Evolutionary conservation across 352 stramenopile genomes (phyloP).

Genomic region (Pythium chondricola): DNA sequence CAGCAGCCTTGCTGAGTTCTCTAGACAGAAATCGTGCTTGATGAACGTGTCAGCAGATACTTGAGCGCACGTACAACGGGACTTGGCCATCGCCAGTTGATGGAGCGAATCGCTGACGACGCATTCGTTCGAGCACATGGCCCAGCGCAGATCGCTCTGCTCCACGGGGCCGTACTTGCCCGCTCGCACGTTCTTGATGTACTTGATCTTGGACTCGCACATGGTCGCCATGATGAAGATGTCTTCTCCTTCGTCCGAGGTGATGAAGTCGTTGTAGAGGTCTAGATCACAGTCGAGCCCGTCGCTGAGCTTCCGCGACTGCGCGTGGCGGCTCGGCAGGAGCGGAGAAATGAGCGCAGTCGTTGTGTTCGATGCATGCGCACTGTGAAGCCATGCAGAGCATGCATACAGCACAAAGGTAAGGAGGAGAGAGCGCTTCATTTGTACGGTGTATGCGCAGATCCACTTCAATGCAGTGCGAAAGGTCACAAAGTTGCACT

Average conservation of each 20-base stretch:
- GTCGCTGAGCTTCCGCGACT: conserved; percentile 5
- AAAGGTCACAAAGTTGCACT: conserved; percentile 12
- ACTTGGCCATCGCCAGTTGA: conserved; percentile 60
- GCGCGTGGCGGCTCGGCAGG: no score
- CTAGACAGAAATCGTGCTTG: conserved; percentile 66
- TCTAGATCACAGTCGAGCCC: conserved; percentile 36
- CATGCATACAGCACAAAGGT: no score
- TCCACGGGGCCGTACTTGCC: conserved; percentile 53
- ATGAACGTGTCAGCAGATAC: conserved; percentile 69
- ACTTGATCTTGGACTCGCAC: conserved; percentile 72
- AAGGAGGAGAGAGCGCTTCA: no score
- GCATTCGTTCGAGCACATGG: conserved; percentile 86
- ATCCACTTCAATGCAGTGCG: background rate
- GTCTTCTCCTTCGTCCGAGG: conserved; percentile 48
- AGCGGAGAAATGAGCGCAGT: no score
- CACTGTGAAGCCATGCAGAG: no score
- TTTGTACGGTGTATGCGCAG: background rate
- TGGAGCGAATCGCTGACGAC: conserved; percentile 73
- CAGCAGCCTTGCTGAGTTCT: conserved; percentile 76
- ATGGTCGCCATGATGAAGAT: conserved; percentile 69
- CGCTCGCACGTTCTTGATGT: conserved; percentile 51
- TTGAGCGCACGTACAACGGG: conserved; percentile 76
- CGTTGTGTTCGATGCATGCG: no score
- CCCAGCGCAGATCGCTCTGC: conserved; percentile 59
- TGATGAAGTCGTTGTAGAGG: conserved; percentile 47